These are phyloP conservation scores for Aciculoconidium aculeatum DNA, from an alignment of 805 yeast genomes.

Conservation along the genomic window DNA sequence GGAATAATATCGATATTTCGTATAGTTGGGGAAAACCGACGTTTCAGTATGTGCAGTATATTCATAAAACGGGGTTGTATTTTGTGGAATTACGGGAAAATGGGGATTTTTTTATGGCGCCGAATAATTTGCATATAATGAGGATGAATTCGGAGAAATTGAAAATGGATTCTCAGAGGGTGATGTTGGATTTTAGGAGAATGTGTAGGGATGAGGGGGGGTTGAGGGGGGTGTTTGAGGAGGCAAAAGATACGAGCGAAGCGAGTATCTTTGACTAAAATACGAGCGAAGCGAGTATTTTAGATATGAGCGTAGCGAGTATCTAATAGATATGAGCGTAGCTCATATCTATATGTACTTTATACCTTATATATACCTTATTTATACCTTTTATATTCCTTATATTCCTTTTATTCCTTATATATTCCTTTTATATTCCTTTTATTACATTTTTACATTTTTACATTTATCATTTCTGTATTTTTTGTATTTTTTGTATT, in stretches of 20 bases:
- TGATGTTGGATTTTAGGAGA: slow-evolving; percentile 63
- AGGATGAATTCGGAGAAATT: slow-evolving; percentile 55
- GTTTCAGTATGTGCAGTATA: slow-evolving; percentile 80
- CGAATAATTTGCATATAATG: slow-evolving; percentile 78
- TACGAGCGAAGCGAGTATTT: too few species aligned
- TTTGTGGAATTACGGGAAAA: slow-evolving; percentile 79
- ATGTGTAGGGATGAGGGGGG: slow-evolving; percentile 50
- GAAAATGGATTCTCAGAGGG: slow-evolving; percentile 58
- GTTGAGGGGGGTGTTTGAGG: slow-evolving; percentile 49
- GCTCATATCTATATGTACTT: too few species aligned
- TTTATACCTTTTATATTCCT: too few species aligned
- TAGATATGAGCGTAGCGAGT: too few species aligned
- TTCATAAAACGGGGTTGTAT: slow-evolving; percentile 84
- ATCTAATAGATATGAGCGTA: too few species aligned
- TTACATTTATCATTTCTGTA: too few species aligned
- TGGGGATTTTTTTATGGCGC: slow-evolving; percentile 77
- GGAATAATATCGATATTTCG: slow-evolving; percentile 54
- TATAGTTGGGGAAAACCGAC: slow-evolving; percentile 91
- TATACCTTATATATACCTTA: too few species aligned
- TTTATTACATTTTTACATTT: too few species aligned
- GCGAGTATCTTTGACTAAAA: too few species aligned
- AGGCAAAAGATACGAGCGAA: slow-evolving; percentile 53
- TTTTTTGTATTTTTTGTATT: too few species aligned
- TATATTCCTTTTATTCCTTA: too few species aligned
- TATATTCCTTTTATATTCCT: too few species aligned